Evolutionary conservation across 306 rosid species (phyloP).

Genomic region (Rosa persica): DNA sequence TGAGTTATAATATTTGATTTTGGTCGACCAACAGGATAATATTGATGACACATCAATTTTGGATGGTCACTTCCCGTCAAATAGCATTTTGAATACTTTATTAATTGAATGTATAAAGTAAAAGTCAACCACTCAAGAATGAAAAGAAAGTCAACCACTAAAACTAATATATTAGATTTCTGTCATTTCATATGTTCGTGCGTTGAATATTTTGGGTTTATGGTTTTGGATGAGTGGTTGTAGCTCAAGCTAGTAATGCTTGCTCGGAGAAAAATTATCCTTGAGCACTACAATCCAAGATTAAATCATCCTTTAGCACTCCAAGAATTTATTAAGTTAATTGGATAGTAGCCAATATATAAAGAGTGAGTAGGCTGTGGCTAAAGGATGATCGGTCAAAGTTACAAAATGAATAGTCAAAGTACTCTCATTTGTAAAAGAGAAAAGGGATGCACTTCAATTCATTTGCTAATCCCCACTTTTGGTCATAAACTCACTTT

Average conservation of each 20-base stretch:
- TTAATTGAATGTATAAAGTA: not conserved
- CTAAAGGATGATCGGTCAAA: not conserved
- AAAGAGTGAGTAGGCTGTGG: not conserved
- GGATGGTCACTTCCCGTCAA: not conserved
- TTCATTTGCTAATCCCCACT: not conserved
- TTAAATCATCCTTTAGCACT: not conserved
- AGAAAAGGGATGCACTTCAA: not conserved
- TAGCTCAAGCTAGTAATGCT: not conserved
- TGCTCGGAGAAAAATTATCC: not conserved
- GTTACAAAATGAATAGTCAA: not conserved
- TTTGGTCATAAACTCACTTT: not conserved
- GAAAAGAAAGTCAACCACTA: not conserved
- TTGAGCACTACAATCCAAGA: not conserved
- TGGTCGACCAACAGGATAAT: conserved; percentile 1
- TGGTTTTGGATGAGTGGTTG: not conserved
- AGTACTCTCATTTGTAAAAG: not conserved
- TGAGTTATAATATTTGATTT: not conserved
- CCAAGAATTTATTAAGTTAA: not conserved
- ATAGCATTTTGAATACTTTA: not conserved
- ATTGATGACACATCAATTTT: not conserved
- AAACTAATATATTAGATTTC: not conserved
- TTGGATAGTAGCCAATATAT: not conserved
- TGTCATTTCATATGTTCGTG: not conserved
- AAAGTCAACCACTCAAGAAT: not conserved
- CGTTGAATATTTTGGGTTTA: not conserved